These are phyloP conservation scores for Mycena galericulata DNA, from an alignment of 768 basidiomycete species.

Conservation along the genomic window DNA sequence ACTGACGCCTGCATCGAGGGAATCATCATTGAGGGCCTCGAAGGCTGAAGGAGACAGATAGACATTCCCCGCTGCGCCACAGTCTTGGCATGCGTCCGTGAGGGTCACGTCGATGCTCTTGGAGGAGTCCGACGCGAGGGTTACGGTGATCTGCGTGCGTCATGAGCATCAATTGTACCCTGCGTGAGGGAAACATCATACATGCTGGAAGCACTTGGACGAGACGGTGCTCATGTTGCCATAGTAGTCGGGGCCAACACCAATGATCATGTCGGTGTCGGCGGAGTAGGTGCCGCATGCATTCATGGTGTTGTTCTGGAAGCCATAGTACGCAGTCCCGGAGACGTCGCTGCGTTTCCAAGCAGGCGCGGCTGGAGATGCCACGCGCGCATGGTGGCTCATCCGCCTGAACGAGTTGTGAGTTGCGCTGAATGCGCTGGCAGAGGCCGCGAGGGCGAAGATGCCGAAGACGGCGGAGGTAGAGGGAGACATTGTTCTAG, in stretches of 20 bases:
- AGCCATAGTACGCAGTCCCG: slow-evolving; percentile 34
- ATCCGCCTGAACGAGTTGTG: slow-evolving; percentile 22
- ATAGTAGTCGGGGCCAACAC: slow-evolving; percentile 31
- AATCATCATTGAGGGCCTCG: slow-evolving; percentile 29
- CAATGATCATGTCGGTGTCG: slow-evolving; percentile 37
- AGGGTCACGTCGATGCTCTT: slow-evolving; percentile 35
- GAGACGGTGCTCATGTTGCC: slow-evolving; percentile 29
- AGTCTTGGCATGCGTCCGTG: slow-evolving; percentile 32
- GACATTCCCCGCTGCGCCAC: slow-evolving; percentile 21
- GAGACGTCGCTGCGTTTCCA: slow-evolving; percentile 26
- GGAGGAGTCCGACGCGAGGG: slow-evolving; percentile 29
- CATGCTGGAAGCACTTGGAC: slow-evolving; percentile 32
- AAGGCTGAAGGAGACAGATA: slow-evolving; percentile 35
- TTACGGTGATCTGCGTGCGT: slow-evolving; percentile 29
- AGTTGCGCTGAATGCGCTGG: slow-evolving; percentile 30
- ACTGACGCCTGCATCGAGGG: slow-evolving; percentile 34
- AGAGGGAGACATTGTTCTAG: slow-evolving; percentile 22
- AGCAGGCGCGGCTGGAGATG: background rate
- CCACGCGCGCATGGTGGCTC: slow-evolving; percentile 26
- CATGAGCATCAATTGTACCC: background rate
- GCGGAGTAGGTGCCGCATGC: slow-evolving; percentile 31
- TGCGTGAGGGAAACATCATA: background rate
- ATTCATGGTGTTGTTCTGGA: slow-evolving; percentile 34
- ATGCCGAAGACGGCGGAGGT: slow-evolving; percentile 26
- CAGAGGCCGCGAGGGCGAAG: slow-evolving; percentile 32